Evolutionary conservation across 352 stramenopile species (phyloP).

Genomic region (Pythium utonaiense): DNA sequence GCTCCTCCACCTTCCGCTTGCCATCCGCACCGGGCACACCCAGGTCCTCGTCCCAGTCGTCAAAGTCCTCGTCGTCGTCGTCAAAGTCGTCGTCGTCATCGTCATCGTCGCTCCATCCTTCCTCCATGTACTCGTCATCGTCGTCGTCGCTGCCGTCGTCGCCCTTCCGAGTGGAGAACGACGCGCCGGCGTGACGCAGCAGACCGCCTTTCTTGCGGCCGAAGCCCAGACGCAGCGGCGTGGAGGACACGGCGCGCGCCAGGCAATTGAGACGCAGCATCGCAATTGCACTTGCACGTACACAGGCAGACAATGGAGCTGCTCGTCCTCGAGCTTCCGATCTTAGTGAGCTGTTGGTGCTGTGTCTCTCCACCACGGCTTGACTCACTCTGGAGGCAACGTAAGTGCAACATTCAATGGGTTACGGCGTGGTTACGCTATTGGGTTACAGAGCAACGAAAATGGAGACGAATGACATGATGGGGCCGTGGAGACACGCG

Average conservation of each 20-base stretch:
- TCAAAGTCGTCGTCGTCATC: slow-evolving; percentile 37
- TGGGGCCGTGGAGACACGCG: too few species aligned
- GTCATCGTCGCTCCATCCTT: slow-evolving; percentile 42
- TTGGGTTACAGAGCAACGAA: not conserved
- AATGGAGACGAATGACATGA: too few species aligned
- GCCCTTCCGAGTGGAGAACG: slow-evolving; percentile 30
- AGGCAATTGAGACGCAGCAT: slow-evolving; percentile 64
- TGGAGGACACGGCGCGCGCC: slow-evolving; percentile 41
- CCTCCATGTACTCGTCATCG: slow-evolving; percentile 32
- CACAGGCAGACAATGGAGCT: too few species aligned
- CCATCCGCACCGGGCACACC: slow-evolving; percentile 16
- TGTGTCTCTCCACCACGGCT: slow-evolving; percentile 5
- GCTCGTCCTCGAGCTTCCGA: not conserved
- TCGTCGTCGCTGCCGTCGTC: slow-evolving; percentile 38
- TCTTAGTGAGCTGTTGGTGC: not conserved
- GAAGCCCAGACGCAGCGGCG: slow-evolving; percentile 36
- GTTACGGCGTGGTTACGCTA: not conserved
- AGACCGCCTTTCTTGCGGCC: slow-evolving; percentile 19
- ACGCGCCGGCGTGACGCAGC: slow-evolving; percentile 13
- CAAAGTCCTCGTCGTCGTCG: slow-evolving; percentile 35
- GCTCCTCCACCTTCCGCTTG: slow-evolving; percentile 60
- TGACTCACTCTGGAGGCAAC: slow-evolving; percentile 16
- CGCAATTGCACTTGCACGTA: too few species aligned
- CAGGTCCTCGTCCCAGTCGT: slow-evolving; percentile 29
- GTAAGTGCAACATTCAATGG: slow-evolving; percentile 11